Evolutionary conservation across 768 basidiomycete genomes (phyloP).

Genomic region (Kwoniella sp.): DNA sequence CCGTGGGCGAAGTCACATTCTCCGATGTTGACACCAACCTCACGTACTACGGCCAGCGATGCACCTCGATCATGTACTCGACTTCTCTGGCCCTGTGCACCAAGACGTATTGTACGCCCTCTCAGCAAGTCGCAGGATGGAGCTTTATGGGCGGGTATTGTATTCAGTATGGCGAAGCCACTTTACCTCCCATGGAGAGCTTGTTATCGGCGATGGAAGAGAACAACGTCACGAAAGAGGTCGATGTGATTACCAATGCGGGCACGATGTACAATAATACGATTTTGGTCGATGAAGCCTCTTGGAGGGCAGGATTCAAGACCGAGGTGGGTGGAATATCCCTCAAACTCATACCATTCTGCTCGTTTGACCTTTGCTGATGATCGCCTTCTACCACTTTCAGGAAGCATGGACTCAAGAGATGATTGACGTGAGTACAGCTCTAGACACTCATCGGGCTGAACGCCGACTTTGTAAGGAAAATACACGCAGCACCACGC

Average conservation of each 20-base stretch:
- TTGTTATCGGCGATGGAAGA: slow-evolving; percentile 8
- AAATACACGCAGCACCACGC: slow-evolving; percentile 32
- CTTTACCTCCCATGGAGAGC: slow-evolving; percentile 3
- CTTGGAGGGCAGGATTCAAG: slow-evolving; percentile 13
- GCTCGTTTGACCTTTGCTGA: too few relatives aligned
- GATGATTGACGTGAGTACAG: slow-evolving; percentile 16
- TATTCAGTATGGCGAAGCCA: slow-evolving; percentile 18
- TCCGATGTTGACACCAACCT: slow-evolving; percentile 16
- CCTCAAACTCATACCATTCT: too few relatives aligned
- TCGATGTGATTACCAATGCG: slow-evolving; percentile 3
- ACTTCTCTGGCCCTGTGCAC: slow-evolving; percentile 18
- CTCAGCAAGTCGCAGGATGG: slow-evolving; percentile 15
- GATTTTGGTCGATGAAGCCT: slow-evolving; percentile 14
- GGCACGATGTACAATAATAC: slow-evolving; percentile 22
- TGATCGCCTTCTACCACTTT: background rate
- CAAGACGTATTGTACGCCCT: slow-evolving; percentile 19
- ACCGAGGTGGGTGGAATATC: slow-evolving; percentile 20
- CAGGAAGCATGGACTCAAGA: slow-evolving; percentile 26
- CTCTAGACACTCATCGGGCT: background rate
- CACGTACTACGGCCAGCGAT: slow-evolving; percentile 16
- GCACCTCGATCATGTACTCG: slow-evolving; percentile 11
- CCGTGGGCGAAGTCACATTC: slow-evolving; percentile 17
- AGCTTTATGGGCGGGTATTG: slow-evolving; percentile 12
- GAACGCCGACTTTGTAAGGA: background rate
- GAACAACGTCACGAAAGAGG: background rate